Base-by-base conservation (phyloP, 768 basidiomycete genomes). In the Kwoniella dendrophila region DNA sequence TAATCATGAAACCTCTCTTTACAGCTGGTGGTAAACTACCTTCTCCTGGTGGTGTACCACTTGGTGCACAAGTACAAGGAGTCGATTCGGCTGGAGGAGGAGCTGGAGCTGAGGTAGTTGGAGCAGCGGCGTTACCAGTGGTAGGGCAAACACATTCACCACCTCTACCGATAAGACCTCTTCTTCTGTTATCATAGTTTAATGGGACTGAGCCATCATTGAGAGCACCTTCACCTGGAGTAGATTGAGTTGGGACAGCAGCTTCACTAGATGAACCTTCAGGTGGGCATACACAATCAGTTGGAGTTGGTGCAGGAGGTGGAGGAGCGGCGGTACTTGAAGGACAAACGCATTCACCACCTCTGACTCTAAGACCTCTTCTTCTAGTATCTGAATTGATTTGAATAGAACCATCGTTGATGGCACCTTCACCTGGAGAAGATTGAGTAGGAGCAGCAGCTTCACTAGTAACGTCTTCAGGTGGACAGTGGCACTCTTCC, bases 111-210 rank as follows among this genome's bases (percentile, higher is more conserved):
- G 51, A 33, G 22, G 47, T 36, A n/a, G 56, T 33, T 12, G 53
- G 36, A 38, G 36, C 20, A 41, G 53, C 36, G 16, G 53, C 38
- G 36, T 22, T 41, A 40, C 53, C 22, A 3, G 53, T 40, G 14
- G 53, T 26, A 18, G 43, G 30, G 34, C 60, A 62, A 29, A 45
- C 60, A 45, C 60, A 62, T 14, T 58, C 56, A 38, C 44, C 55
- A 30, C 43, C 43, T 58, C 56, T 44, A 14, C 24, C 27, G 2
- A n/a, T 8, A 18, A 49, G 18, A 10, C 56, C 56, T 38, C 47
- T 48, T 58, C 56, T 27, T 58, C 56, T 27, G 7, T n/a, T 34
- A 24, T n/a, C 43, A 16, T 14, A 7, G 56, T 16, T n/a, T 20
- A 12, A 12, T 4, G 14, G 24, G 3, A 18, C 38, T 12, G 16